phyloP scores from a whole-genome alignment of 345 rosid genomes.

The Garcia nutans region DNA sequence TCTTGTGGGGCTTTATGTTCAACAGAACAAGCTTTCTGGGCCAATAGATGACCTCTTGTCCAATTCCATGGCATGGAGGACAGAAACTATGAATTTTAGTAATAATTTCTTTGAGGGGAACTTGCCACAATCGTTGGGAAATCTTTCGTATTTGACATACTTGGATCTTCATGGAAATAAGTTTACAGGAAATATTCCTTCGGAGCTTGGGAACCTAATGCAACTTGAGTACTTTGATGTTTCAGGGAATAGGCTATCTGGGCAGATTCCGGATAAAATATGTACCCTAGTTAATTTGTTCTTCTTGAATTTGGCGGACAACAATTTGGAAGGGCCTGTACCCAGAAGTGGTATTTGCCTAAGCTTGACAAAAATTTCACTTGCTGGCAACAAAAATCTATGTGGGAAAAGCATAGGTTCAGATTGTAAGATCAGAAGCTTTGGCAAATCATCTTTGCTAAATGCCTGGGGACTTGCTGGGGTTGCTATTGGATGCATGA shows the following conservation, averaged over 20 bases:
- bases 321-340: constrained; percentile 59
- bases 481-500: constrained; percentile 38
- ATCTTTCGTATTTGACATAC: constrained; percentile 57
- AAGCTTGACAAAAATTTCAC: constrained; percentile 42
- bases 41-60: constrained; percentile 39
- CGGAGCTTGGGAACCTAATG: constrained; percentile 53
- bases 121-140: constrained; percentile 60
- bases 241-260: constrained; percentile 58
- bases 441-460: constrained; percentile 31
- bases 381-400: constrained; percentile 61
- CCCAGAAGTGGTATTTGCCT: constrained; percentile 59
- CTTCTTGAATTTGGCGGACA: constrained; percentile 52
- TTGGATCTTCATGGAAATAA: constrained; percentile 63
- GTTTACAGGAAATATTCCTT: constrained; percentile 64
- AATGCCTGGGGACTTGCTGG: constrained; percentile 56
- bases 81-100: constrained; percentile 63
- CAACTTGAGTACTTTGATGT: constrained; percentile 65
- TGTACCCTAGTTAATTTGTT: constrained; percentile 49
- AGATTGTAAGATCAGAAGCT: constrained; percentile 44
- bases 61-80: constrained; percentile 57
- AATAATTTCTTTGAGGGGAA: constrained; percentile 50
- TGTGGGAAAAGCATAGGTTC: constrained; percentile 49
- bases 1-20: constrained; percentile 74
- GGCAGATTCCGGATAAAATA: constrained; percentile 57
- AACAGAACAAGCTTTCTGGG: constrained; percentile 63